These are phyloP conservation scores for Clitoria ternatea DNA, from an alignment of 306 rosid species.

Conservation along the genomic window DNA sequence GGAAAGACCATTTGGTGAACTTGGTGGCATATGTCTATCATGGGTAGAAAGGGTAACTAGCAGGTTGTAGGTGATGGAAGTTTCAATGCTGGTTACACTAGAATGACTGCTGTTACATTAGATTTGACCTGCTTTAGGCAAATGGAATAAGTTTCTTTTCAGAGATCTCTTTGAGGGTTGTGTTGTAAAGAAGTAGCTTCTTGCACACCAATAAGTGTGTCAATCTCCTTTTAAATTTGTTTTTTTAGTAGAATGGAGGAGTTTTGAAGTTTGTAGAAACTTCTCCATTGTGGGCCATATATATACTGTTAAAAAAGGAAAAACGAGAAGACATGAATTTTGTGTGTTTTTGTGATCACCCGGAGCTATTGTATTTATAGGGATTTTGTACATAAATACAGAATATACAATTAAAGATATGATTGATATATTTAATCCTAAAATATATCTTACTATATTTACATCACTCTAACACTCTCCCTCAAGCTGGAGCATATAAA, in stretches of 20 bases:
- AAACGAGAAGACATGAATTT: too few species aligned
- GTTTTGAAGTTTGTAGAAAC: not conserved
- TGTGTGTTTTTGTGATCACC: too few species aligned
- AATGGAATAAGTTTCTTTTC: not conserved
- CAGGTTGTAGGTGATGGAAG: not conserved
- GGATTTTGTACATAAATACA: too few species aligned
- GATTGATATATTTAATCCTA: too few species aligned
- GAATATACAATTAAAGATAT: too few species aligned
- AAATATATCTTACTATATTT: too few species aligned
- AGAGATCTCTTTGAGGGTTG: not conserved
- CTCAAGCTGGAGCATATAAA: too few species aligned
- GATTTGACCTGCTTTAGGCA: not conserved
- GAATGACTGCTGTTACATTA: not conserved
- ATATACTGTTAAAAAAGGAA: not conserved
- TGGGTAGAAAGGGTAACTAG: not conserved
- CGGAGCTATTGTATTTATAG: too few species aligned
- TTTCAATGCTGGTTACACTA: not conserved
- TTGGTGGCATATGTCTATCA: not conserved
- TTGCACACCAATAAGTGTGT: not conserved
- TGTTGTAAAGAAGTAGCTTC: not conserved
- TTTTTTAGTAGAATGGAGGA: not conserved
- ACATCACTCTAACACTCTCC: too few species aligned
- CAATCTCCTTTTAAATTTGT: not conserved
- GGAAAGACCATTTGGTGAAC: not conserved
- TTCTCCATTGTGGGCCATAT: not conserved